These are phyloP conservation scores for Leishmania guyanensis DNA, from an alignment of 208 protist genomes.

Conservation along the genomic window DNA sequence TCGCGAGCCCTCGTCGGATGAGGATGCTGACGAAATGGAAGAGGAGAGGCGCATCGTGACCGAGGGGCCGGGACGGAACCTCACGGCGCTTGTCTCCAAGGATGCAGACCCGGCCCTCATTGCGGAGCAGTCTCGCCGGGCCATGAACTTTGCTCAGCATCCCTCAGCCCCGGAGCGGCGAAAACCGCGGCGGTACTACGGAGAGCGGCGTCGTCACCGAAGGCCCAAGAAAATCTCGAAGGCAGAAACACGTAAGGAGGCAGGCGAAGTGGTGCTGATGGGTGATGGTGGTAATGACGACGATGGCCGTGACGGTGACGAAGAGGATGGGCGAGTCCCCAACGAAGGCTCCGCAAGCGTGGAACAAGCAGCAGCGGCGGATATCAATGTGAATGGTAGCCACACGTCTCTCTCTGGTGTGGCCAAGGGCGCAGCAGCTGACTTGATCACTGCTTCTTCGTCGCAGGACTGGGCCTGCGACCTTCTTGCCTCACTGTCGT, in stretches of 20 bases:
- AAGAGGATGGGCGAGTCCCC: not conserved
- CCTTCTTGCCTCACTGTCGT: conserved; percentile 18
- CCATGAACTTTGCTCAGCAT: conserved; percentile 37
- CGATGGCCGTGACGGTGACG: not conserved
- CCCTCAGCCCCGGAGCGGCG: conserved; percentile 3
- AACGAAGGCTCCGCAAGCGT: not conserved
- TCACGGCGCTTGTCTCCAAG: conserved; percentile 20
- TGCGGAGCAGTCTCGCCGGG: conserved; percentile 22
- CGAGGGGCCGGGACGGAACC: not conserved
- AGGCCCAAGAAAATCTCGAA: not conserved
- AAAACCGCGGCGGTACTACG: conserved; percentile 25
- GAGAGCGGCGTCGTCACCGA: conserved; percentile 39
- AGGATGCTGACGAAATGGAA: conserved; percentile 21
- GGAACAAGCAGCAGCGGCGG: not conserved
- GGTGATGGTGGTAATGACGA: not conserved
- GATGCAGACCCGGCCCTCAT: conserved; percentile 35
- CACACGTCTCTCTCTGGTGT: no score
- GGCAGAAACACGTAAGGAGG: not conserved
- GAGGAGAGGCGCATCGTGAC: not conserved
- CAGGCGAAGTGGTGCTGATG: not conserved
- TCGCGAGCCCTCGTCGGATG: conserved; percentile 47
- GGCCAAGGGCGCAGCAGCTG: not conserved
- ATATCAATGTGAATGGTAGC: not conserved
- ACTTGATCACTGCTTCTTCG: not conserved
- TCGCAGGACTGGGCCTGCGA: conserved; percentile 22